Conservation (phyloP, 108 stramenopile species). For the Nitzschia sp. region DNA sequence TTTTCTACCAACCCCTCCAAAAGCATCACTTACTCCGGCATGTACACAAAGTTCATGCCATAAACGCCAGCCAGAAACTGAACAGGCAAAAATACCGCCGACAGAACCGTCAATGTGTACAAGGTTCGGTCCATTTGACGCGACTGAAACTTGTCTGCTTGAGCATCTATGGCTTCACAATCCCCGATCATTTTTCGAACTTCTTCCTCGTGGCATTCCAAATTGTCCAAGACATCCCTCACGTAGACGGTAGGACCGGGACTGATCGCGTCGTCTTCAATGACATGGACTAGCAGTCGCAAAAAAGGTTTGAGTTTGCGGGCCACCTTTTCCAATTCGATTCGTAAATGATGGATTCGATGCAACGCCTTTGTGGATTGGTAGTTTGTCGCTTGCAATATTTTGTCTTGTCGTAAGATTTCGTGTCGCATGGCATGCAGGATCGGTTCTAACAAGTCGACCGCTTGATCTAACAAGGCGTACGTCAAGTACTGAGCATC, state of each 20-base stretch:
- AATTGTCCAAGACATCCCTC: constrained; percentile 41
- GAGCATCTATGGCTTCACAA: constrained; percentile 20
- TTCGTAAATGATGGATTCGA: constrained; percentile 26
- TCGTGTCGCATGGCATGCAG: constrained; percentile 19
- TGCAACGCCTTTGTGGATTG: neutral
- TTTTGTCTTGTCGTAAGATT: constrained; percentile 17
- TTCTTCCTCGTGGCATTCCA: constrained; percentile 39
- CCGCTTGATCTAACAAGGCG: constrained; percentile 35
- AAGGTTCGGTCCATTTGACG: constrained; percentile 38
- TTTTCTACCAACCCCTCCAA: neutral
- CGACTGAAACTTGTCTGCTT: constrained; percentile 31
- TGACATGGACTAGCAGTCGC: constrained; percentile 32
- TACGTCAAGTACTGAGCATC: constrained; percentile 44
- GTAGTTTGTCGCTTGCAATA: constrained; percentile 3
- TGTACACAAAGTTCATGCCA: constrained; percentile 47
- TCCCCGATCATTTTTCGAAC: constrained; percentile 15
- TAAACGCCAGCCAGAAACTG: constrained; percentile 41
- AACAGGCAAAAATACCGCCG: constrained; percentile 31
- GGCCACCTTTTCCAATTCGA: constrained; percentile 27
- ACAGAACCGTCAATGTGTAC: constrained; percentile 42
- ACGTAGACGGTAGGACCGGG: constrained; percentile 39
- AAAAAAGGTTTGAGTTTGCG: constrained; percentile 37
- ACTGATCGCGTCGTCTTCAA: constrained; percentile 40
- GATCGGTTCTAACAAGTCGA: constrained; percentile 33
- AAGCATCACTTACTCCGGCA: neutral